These are phyloP conservation scores for Elongisporangium senticosum DNA, from an alignment of 352 stramenopile genomes.

Conservation along the genomic window DNA sequence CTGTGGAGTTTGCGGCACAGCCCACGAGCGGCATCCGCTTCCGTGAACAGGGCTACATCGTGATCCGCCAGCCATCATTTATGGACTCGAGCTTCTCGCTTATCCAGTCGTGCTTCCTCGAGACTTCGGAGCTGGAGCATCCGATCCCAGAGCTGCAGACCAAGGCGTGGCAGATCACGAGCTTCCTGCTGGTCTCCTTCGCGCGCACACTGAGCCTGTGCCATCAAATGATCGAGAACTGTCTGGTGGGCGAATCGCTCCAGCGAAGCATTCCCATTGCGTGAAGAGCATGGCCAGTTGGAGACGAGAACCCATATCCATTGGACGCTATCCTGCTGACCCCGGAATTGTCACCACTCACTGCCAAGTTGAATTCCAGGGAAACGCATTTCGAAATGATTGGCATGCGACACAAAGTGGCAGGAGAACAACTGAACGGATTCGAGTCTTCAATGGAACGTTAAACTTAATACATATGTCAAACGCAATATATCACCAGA, in stretches of 20 bases:
- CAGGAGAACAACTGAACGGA: not conserved
- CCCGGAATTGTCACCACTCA: too few relatives aligned
- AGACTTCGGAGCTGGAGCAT: constrained; percentile 10
- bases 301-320: not conserved
- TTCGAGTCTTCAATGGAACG: not conserved
- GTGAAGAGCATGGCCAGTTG: not conserved
- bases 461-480: not conserved
- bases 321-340: not conserved
- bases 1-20: constrained; percentile 37
- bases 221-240: constrained; percentile 50
- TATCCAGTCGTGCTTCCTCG: constrained; percentile 49
- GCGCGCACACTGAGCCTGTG: constrained; percentile 28
- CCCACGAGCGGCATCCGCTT: constrained; percentile 29
- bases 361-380: too few relatives aligned
- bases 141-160: constrained; percentile 18
- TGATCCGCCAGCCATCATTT: constrained; percentile 32
- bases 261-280: not conserved
- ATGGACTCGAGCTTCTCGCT: constrained; percentile 27
- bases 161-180: constrained; percentile 18
- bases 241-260: constrained; percentile 5
- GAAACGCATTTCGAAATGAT: too few relatives aligned
- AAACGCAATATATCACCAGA: not conserved
- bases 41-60: constrained; percentile 45
- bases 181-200: constrained; percentile 31
- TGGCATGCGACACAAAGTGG: too few relatives aligned